These are phyloP conservation scores for Phytopythium delawarense DNA, from an alignment of 352 stramenopile species.

Conservation along the genomic window DNA sequence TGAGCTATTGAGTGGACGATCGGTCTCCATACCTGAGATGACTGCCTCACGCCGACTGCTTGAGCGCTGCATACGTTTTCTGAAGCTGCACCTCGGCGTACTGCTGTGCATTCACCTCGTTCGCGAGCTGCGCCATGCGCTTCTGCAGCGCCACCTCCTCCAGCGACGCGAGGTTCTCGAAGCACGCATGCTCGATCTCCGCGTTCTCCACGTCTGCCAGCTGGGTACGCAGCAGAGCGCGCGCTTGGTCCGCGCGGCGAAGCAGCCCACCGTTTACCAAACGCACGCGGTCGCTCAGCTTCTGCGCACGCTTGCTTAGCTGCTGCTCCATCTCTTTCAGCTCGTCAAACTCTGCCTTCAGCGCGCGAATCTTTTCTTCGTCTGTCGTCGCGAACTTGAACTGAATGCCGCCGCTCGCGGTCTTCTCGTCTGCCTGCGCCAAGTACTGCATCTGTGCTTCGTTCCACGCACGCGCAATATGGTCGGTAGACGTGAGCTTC, in stretches of 20 bases:
- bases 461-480: conserved; percentile 30
- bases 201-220: conserved; percentile 47
- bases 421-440: conserved; percentile 15
- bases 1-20: neutral
- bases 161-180: conserved; percentile 49
- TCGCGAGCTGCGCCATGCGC: conserved; percentile 61
- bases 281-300: conserved; percentile 62
- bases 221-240: conserved; percentile 28
- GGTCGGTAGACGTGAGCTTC: conserved; percentile 16
- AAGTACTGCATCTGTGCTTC: conserved; percentile 38
- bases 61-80: conserved; percentile 62
- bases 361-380: conserved; percentile 42
- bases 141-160: conserved; percentile 52
- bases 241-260: conserved; percentile 37
- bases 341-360: conserved; percentile 56
- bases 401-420: conserved; percentile 16
- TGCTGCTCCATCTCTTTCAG: conserved; percentile 60
- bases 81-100: conserved; percentile 74
- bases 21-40: conserved; percentile 3
- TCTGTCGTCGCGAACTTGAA: conserved; percentile 41
- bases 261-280: conserved; percentile 65
- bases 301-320: conserved; percentile 62
- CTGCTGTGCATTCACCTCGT: conserved; percentile 73
- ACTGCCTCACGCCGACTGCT: conserved; percentile 19
- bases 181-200: conserved; percentile 65